Conservation (phyloP, 2,329 filamentous ascomycete genomes). For the Thielaviopsis euricoi region DNA sequence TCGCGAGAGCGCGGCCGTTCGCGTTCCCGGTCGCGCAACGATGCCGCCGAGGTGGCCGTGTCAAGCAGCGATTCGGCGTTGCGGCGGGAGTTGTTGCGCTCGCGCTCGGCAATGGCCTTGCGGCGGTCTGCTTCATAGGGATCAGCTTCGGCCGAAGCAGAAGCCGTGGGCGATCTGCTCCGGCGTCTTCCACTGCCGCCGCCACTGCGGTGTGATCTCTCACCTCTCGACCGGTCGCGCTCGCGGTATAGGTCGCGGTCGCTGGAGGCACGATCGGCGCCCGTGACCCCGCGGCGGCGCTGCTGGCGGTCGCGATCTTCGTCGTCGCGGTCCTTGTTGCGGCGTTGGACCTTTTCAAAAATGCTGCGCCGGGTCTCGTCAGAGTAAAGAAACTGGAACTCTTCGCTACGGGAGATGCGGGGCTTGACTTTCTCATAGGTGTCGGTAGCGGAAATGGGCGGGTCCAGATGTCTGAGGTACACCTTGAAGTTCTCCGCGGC, state of each 20-base stretch:
- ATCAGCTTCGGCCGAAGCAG: slow-evolving; percentile 46
- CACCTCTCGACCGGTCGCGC: slow-evolving; percentile 39
- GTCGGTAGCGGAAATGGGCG: slow-evolving; percentile 60
- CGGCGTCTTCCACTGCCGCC: slow-evolving; percentile 37
- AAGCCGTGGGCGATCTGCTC: slow-evolving; percentile 53
- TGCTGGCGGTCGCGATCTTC: slow-evolving; percentile 49
- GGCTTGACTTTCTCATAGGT: slow-evolving; percentile 78
- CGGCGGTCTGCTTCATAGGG: slow-evolving; percentile 90
- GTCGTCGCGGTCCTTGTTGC: slow-evolving; percentile 81
- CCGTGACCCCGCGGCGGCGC: slow-evolving; percentile 26
- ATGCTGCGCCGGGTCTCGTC: slow-evolving; percentile 70
- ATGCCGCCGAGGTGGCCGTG: background rate
- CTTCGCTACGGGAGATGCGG: slow-evolving; percentile 63
- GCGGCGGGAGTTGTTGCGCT: slow-evolving; percentile 53
- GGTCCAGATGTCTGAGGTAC: slow-evolving; percentile 77
- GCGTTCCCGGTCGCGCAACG: slow-evolving; percentile 22
- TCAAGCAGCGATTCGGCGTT: slow-evolving; percentile 11
- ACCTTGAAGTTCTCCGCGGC: slow-evolving; percentile 73
- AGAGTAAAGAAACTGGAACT: slow-evolving; percentile 66
- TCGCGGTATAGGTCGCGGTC: slow-evolving; percentile 42
- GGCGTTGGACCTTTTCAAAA: slow-evolving; percentile 83
- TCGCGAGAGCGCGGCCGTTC: slow-evolving; percentile 22
- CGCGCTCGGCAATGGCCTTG: slow-evolving; percentile 83
- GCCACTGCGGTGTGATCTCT: slow-evolving; percentile 39
- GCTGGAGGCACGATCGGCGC: slow-evolving; percentile 34